Conservation (phyloP, 306 rosid genomes). For the Datisca glomerata region DNA sequence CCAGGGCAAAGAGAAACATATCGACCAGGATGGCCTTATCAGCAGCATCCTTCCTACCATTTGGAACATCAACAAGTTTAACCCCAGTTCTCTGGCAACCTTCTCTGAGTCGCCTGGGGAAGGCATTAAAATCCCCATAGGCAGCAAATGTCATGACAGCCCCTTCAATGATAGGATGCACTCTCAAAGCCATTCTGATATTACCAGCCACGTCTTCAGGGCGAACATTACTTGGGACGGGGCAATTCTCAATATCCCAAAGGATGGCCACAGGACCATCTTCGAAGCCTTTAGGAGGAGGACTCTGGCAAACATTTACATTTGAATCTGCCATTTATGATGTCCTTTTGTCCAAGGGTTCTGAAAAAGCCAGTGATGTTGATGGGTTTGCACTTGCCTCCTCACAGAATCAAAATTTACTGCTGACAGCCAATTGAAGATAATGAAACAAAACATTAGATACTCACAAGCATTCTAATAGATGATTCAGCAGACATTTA, state of each 20-base stretch:
- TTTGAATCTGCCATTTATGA: conserved; percentile 33
- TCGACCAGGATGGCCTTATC: conserved; percentile 97
- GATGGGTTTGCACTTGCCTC: conserved; percentile 34
- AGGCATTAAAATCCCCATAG: conserved; percentile 87
- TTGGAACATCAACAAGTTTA: conserved; percentile 86
- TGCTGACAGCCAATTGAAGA: no score
- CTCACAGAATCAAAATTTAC: no score
- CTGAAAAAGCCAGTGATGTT: conserved; percentile 23
- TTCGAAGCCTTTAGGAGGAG: conserved; percentile 33
- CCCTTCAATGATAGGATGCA: conserved; percentile 82
- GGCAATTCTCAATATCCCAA: conserved; percentile 97
- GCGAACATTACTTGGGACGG: conserved; percentile 90
- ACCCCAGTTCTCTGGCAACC: conserved; percentile 99
- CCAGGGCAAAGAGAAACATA: conserved; percentile 97
- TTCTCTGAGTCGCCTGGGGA: conserved; percentile 83
- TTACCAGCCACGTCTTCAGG: conserved; percentile 91
- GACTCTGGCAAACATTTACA: conserved; percentile 31
- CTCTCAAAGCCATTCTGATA: conserved; percentile 89
- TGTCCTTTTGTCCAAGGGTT: conserved; percentile 45
- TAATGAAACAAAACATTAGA: no score
- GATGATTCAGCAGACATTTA: no score
- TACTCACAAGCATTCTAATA: no score
- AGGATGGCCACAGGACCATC: conserved; percentile 84
- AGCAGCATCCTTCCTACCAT: conserved; percentile 97
- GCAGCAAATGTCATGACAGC: conserved; percentile 81